Conservation (phyloP, 495 filamentous ascomycete species). For the Sporormia fimetaria region DNA sequence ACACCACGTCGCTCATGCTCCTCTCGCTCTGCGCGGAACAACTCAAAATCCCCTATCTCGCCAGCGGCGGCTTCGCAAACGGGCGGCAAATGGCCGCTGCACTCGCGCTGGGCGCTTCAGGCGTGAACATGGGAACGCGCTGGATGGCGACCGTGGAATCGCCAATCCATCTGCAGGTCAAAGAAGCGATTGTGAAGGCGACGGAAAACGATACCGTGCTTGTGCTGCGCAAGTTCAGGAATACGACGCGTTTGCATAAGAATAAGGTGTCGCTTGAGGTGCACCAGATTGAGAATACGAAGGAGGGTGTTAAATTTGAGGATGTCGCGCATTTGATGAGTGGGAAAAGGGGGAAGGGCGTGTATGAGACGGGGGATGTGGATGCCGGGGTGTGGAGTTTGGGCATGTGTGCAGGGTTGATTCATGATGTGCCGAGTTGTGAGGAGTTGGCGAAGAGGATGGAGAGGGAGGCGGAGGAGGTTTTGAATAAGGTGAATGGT, state of each 20-base stretch:
- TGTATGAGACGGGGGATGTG: conserved; percentile 80
- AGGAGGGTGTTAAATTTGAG: conserved; percentile 71
- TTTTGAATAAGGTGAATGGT: conserved; percentile 18
- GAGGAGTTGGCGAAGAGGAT: conserved; percentile 43
- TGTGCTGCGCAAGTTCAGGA: conserved; percentile 79
- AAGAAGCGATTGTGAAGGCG: conserved; percentile 75
- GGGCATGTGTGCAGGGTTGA: conserved; percentile 53
- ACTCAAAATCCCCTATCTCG: conserved; percentile 79
- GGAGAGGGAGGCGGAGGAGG: conserved; percentile 48
- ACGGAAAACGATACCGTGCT: conserved; percentile 83
- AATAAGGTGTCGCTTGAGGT: conserved; percentile 77
- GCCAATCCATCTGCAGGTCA: conserved; percentile 83
- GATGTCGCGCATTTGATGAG: conserved; percentile 82
- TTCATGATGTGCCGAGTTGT: conserved; percentile 55
- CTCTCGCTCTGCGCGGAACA: conserved; percentile 71
- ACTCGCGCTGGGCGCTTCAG: conserved; percentile 73
- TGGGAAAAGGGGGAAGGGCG: conserved; percentile 76
- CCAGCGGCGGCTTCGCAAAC: conserved; percentile 89
- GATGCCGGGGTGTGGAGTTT: conserved; percentile 70
- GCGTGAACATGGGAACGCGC: conserved; percentile 88
- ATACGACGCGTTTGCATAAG: conserved; percentile 80
- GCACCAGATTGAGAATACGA: conserved; percentile 69
- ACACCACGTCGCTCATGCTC: conserved; percentile 93
- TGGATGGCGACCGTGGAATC: conserved; percentile 85
- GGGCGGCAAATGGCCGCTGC: conserved; percentile 85